Evolutionary conservation across 306 rosid species (phyloP).

Genomic region (Notholithocarpus densiflorus): DNA sequence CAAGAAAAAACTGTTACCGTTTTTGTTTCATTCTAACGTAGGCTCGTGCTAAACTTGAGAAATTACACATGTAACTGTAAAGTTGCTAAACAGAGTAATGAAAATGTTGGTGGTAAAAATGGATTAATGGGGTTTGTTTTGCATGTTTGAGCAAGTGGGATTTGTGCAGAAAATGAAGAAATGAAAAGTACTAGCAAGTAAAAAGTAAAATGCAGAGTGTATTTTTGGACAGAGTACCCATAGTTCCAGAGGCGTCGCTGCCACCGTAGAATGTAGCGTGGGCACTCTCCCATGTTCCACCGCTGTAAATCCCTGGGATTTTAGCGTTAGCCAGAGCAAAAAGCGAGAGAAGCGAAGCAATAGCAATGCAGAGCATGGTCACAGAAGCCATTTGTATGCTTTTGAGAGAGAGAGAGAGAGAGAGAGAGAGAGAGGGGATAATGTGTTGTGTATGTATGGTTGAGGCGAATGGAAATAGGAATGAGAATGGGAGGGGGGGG

Average conservation of each 20-base stretch:
- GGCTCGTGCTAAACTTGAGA: background rate
- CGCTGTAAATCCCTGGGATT: conserved; percentile 75
- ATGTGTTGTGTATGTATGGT: conserved; percentile 14
- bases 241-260: conserved; percentile 95
- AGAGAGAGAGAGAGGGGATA: background rate
- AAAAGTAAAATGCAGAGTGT: background rate
- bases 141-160: too few relatives aligned
- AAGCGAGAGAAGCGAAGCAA: conserved; percentile 46
- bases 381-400: conserved; percentile 44
- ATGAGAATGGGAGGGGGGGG: conserved; percentile 57
- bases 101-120: background rate
- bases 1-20: too few relatives aligned
- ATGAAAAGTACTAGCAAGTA: too few relatives aligned
- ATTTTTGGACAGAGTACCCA: conserved; percentile 46
- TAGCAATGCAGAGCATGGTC: conserved; percentile 44
- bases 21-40: background rate
- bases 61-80: background rate
- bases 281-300: conserved; percentile 73
- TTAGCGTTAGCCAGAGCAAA: conserved; percentile 41
- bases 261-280: conserved; percentile 99
- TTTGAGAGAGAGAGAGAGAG: background rate
- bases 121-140: too few relatives aligned
- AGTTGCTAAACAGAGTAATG: background rate
- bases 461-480: conserved; percentile 37
- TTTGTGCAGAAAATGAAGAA: background rate